phyloP scores from a whole-genome alignment of 768 basidiomycete genomes.

The Macrolepiota dolichaula region DNA sequence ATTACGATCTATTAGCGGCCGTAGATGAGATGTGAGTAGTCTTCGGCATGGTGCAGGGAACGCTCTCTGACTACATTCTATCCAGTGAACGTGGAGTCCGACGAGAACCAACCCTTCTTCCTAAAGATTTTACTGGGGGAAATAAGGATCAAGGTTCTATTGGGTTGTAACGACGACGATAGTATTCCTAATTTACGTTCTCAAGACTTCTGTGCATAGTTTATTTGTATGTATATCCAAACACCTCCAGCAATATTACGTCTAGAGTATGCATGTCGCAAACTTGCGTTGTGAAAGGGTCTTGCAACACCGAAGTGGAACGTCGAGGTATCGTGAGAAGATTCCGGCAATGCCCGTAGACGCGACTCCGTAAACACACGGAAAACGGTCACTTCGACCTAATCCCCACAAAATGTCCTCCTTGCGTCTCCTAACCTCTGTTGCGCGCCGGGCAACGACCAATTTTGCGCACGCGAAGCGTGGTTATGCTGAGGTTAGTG shows the following conservation, averaged over 20 bases:
- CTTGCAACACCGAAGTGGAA: neutral
- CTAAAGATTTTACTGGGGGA: constrained; percentile 52
- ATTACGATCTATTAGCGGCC: constrained; percentile 88
- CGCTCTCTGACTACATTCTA: neutral
- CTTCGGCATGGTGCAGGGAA: neutral
- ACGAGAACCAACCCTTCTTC: constrained; percentile 58
- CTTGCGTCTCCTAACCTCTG: constrained; percentile 66
- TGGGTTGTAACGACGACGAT: constrained; percentile 24
- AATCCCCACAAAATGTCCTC: constrained; percentile 59
- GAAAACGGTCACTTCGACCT: constrained; percentile 20
- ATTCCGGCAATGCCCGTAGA: constrained; percentile 22
- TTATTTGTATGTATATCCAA: neutral
- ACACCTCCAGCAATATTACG: neutral
- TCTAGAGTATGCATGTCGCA: neutral
- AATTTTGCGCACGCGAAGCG: constrained; percentile 56
- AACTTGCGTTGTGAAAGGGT: neutral
- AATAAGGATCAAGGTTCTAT: constrained; percentile 43
- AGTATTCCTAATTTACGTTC: neutral
- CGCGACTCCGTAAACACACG: constrained; percentile 41
- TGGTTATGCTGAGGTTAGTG: constrained; percentile 88
- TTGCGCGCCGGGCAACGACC: constrained; percentile 56
- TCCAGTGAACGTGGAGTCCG: constrained; percentile 69
- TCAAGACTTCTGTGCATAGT: neutral
- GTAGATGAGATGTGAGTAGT: constrained; percentile 85
- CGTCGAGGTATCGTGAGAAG: neutral